A percentile compares a stretch with the other conserved stretches of the same genome.
Evolutionary conservation across 2,329 filamentous ascomycete species (phyloP).

Genomic region (Tolypocladium amazonense): DNA sequence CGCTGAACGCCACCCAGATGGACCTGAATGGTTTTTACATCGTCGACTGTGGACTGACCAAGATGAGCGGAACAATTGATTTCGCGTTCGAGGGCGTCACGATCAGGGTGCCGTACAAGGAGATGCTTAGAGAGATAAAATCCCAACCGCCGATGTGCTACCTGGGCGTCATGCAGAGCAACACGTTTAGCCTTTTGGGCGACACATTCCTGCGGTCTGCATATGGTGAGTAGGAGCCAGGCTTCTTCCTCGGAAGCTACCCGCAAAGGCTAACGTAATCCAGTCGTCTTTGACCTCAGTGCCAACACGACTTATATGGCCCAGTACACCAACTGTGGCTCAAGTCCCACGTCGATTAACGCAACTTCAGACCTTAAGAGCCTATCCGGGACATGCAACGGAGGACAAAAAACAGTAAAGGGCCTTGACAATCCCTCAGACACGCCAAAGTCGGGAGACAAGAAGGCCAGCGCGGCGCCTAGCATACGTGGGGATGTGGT

Average conservation of each 20-base stretch:
- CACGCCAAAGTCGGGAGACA: not conserved
- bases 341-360: conserved; percentile 9
- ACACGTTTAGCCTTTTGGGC: conserved; percentile 37
- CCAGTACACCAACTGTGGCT: conserved; percentile 39
- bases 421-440: not conserved
- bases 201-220: conserved; percentile 43
- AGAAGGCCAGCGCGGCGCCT: not conserved
- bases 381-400: conserved; percentile 8
- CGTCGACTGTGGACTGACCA: conserved; percentile 32
- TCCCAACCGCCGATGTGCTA: conserved; percentile 26
- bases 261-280: not conserved
- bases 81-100: conserved; percentile 38
- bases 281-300: conserved; percentile 41
- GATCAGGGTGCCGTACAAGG: conserved; percentile 36
- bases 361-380: conserved; percentile 4
- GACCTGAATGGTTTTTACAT: conserved; percentile 33
- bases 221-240: conserved; percentile 26
- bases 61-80: conserved; percentile 31
- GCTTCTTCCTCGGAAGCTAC: not conserved
- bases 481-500: not conserved
- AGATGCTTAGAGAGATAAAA: conserved; percentile 27
- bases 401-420: not conserved
- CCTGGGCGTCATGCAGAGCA: conserved; percentile 36
- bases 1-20: conserved; percentile 31
- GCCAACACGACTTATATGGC: conserved; percentile 36